These are phyloP conservation scores for Casuarina equisetifolia DNA, from an alignment of 306 rosid genomes.

Conservation along the genomic window DNA sequence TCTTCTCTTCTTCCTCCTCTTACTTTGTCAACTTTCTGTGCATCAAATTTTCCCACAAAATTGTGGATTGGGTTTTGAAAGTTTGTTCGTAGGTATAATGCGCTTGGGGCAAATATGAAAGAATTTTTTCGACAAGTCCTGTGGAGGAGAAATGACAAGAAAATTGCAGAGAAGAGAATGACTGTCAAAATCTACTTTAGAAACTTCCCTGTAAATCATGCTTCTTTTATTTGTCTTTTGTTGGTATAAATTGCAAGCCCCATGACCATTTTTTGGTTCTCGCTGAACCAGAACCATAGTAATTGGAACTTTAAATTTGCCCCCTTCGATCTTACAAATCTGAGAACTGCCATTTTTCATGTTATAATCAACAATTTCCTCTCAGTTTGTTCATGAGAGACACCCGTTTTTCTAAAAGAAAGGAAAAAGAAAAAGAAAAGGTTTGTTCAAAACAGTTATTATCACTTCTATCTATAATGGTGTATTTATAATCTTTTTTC, in stretches of 20 bases:
- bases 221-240: not conserved
- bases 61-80: too few relatives aligned
- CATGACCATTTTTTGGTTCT: not conserved
- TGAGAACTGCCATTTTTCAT: conserved; percentile 72
- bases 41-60: too few relatives aligned
- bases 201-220: not conserved
- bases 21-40: too few relatives aligned
- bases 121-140: too few relatives aligned
- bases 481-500: not conserved
- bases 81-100: too few relatives aligned
- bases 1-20: too few relatives aligned
- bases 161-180: too few relatives aligned
- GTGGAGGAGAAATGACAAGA: too few relatives aligned
- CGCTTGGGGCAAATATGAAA: too few relatives aligned
- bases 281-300: conserved; percentile 63
- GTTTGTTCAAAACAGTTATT: conserved; percentile 37
- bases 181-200: too few relatives aligned
- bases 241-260: not conserved
- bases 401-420: not conserved
- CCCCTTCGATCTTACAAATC: conserved; percentile 58
- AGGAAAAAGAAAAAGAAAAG: not conserved
- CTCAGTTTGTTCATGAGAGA: conserved; percentile 58
- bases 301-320: conserved; percentile 60
- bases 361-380: conserved; percentile 60
- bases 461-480: conserved; percentile 55